A percentile compares a stretch with the other conserved stretches of the same genome.
Conservation (phyloP, 2,329 filamentous ascomycete genomes). For the Coniochaeta sp. region DNA sequence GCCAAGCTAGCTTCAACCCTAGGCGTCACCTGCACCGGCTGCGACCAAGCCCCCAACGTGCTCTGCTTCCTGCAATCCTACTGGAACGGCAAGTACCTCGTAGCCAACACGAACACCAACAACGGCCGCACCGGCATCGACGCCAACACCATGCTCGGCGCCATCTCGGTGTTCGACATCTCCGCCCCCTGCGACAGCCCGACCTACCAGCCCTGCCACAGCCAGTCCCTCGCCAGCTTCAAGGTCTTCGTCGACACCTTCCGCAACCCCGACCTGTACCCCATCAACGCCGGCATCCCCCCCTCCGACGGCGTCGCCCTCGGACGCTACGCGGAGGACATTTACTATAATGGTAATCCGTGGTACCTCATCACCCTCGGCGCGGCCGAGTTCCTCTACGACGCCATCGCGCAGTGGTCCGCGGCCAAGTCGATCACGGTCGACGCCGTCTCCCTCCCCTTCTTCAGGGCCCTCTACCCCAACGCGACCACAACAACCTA, state of each 20-base stretch:
- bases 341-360: slow-evolving; percentile 70
- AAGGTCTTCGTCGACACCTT: slow-evolving; percentile 71
- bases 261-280: slow-evolving; percentile 52
- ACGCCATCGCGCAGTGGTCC: slow-evolving; percentile 65
- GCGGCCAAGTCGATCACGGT: slow-evolving; percentile 55
- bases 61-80: slow-evolving; percentile 61
- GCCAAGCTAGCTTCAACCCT: slow-evolving; percentile 42
- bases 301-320: slow-evolving; percentile 51
- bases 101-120: slow-evolving; percentile 42
- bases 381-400: slow-evolving; percentile 72
- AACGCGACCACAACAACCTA: slow-evolving; percentile 48
- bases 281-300: slow-evolving; percentile 58
- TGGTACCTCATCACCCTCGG: slow-evolving; percentile 73
- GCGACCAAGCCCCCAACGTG: slow-evolving; percentile 55
- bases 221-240: slow-evolving; percentile 64
- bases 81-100: slow-evolving; percentile 50
- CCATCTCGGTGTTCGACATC: slow-evolving; percentile 63
- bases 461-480: slow-evolving; percentile 61
- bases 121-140: slow-evolving; percentile 49
- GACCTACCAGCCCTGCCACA: slow-evolving; percentile 72
- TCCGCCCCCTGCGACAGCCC: slow-evolving; percentile 55
- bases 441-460: slow-evolving; percentile 55
- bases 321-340: slow-evolving; percentile 64
- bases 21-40: slow-evolving; percentile 40
- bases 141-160: slow-evolving; percentile 52